Conservation (phyloP, 495 filamentous ascomycete species). For the Trichoderma virens region DNA sequence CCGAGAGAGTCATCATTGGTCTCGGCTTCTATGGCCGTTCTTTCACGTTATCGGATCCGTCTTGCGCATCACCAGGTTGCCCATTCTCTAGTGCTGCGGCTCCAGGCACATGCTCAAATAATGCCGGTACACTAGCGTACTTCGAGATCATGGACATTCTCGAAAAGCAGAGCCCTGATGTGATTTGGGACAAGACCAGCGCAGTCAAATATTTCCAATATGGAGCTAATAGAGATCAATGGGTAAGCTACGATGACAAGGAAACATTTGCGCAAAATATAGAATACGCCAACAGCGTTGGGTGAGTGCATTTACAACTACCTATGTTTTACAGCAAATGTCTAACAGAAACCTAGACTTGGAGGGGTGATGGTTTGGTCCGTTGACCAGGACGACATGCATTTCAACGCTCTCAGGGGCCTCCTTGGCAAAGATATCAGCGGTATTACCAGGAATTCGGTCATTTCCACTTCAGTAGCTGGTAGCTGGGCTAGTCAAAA, state of each 20-base stretch:
- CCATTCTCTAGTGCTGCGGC: constrained; percentile 20
- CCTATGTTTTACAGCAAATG: neutral
- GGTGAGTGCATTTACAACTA: neutral
- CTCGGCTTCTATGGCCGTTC: constrained; percentile 47
- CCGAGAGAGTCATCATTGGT: constrained; percentile 37
- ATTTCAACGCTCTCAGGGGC: too few species aligned
- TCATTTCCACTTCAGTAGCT: too few species aligned
- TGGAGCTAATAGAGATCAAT: constrained; percentile 34
- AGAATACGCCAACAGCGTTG: constrained; percentile 26
- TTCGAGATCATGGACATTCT: constrained; percentile 33
- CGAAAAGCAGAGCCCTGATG: constrained; percentile 13
- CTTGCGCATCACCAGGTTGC: constrained; percentile 22
- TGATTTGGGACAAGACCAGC: constrained; percentile 19
- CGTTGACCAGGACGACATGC: too few species aligned
- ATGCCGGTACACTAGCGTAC: constrained; percentile 28
- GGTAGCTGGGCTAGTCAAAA: too few species aligned
- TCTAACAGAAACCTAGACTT: neutral
- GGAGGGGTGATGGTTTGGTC: too few species aligned
- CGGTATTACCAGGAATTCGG: too few species aligned
- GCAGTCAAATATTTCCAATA: constrained; percentile 35
- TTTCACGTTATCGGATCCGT: constrained; percentile 21
- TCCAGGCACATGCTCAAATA: constrained; percentile 27
- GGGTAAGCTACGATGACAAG: constrained; percentile 40
- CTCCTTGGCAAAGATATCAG: too few species aligned
- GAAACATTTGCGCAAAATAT: constrained; percentile 35